Percentiles rank a stretch among this genome's conserved stretches.
These are phyloP conservation scores for Xylariaceae sp. DNA, from an alignment of 2,329 filamentous ascomycete genomes.

Conservation along the genomic window DNA sequence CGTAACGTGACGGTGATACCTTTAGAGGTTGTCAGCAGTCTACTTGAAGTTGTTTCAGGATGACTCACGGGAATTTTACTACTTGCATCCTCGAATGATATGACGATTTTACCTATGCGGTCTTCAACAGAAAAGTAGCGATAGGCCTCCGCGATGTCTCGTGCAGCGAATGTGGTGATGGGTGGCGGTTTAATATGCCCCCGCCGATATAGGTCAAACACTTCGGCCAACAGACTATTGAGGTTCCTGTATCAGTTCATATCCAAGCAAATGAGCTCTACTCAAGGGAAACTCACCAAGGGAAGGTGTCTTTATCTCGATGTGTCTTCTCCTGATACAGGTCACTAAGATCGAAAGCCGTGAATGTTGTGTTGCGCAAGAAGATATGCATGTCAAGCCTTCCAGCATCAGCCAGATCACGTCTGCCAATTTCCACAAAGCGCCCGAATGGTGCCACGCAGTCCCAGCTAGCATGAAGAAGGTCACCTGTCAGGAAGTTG, in stretches of 20 bases:
- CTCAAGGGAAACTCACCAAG: background rate
- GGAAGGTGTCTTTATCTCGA: background rate
- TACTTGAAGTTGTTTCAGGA: too few species aligned
- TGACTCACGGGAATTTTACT: constrained; percentile 7
- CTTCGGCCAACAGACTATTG: too few species aligned
- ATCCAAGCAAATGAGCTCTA: too few species aligned
- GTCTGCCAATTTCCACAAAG: constrained; percentile 3
- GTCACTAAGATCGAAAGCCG: constrained; percentile 1
- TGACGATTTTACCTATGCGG: constrained; percentile 19
- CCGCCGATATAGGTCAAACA: constrained; percentile 12
- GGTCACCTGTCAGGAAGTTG: constrained; percentile 42
- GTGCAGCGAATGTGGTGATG: constrained; percentile 10
- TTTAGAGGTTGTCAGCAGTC: background rate
- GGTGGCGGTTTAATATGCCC: constrained; percentile 10
- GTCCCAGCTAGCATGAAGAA: constrained; percentile 24
- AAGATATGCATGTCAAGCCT: constrained; percentile 2
- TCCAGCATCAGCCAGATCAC: constrained; percentile 1
- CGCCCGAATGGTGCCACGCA: constrained; percentile 1
- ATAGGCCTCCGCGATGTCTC: constrained; percentile 11
- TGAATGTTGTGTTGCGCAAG: background rate
- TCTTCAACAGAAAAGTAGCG: constrained; percentile 16
- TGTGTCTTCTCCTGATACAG: constrained; percentile 1
- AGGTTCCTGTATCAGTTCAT: too few species aligned
- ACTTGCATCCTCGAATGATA: constrained; percentile 16
- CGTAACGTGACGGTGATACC: constrained; percentile 8